A percentile compares a stretch with the other conserved stretches of the same genome.
phyloP scores from a whole-genome alignment of 2,329 filamentous ascomycete genomes.

The Aspergillus udagawae region DNA sequence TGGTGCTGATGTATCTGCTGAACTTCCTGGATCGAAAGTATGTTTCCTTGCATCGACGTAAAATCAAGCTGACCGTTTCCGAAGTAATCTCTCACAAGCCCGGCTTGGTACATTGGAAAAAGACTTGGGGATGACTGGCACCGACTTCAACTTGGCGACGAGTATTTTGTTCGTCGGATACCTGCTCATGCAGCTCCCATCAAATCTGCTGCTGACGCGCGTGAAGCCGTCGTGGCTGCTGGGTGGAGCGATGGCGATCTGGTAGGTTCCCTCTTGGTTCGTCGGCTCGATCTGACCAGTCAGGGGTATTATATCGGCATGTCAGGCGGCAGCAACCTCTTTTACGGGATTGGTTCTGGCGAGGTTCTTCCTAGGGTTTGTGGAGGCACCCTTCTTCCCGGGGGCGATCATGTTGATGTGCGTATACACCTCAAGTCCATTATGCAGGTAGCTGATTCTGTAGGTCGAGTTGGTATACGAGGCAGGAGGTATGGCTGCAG shows the following conservation, averaged over 20 bases:
- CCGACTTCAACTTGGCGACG: no score
- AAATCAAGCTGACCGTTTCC: no score
- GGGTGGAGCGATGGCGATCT: conserved; percentile 35
- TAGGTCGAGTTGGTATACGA: conserved; percentile 63
- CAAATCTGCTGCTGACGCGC: conserved; percentile 40
- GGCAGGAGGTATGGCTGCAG: conserved; percentile 45
- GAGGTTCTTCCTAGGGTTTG: conserved; percentile 40
- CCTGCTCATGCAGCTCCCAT: no score
- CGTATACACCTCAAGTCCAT: background rate
- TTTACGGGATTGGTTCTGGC: conserved; percentile 40
- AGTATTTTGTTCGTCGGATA: no score
- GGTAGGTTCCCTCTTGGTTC: conserved; percentile 9
- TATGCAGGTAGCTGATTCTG: background rate
- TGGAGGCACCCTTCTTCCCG: conserved; percentile 52
- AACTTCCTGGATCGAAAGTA: no score
- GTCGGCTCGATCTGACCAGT: background rate
- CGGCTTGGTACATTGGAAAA: no score
- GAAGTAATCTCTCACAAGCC: no score
- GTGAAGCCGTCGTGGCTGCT: conserved; percentile 54
- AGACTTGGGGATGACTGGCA: no score
- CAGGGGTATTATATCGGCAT: conserved; percentile 27
- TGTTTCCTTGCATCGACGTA: no score
- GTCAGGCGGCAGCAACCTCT: conserved; percentile 34
- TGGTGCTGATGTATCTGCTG: no score
- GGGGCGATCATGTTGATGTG: conserved; percentile 59